These are phyloP conservation scores for Thalassiosira exigua DNA, from an alignment of 352 stramenopile genomes.

Conservation along the genomic window DNA sequence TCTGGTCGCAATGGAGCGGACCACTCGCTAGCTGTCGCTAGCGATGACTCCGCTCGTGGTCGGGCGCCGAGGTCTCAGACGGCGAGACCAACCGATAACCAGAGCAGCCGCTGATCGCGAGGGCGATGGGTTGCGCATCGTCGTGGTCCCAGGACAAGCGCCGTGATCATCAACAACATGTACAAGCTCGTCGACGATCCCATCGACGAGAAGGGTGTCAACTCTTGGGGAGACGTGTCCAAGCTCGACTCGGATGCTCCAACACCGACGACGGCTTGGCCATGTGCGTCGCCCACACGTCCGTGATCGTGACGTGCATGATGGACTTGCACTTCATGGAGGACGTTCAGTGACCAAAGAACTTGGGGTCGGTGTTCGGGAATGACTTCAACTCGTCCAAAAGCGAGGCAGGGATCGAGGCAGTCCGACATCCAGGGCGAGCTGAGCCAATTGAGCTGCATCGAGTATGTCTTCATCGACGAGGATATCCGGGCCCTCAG, in stretches of 20 bases:
- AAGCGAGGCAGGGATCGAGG: constrained; percentile 74
- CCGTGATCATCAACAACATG: constrained; percentile 99
- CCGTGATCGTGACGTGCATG: constrained; percentile 90
- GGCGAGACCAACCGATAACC: too few species aligned
- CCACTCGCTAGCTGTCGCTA: too few species aligned
- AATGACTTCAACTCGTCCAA: constrained; percentile 89
- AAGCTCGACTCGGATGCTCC: constrained; percentile 91
- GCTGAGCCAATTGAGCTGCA: constrained; percentile 88
- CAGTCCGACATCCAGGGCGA: constrained; percentile 90
- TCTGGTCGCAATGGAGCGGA: too few species aligned
- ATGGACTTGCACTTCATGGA: constrained; percentile 94
- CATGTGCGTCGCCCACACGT: constrained; percentile 87
- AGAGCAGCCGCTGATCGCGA: too few species aligned
- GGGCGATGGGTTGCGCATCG: too few species aligned
- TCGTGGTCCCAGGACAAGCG: too few species aligned
- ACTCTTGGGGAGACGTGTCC: constrained; percentile 88
- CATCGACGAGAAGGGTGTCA: constrained; percentile 87
- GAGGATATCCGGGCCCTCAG: constrained; percentile 84
- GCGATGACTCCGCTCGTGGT: too few species aligned
- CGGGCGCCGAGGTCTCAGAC: too few species aligned
- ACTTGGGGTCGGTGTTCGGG: constrained; percentile 79
- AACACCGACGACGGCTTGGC: constrained; percentile 88
- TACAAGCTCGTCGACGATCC: constrained; percentile 98
- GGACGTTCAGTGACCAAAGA: constrained; percentile 92
- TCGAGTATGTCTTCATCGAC: constrained; percentile 92